Percentiles rank a stretch among this genome's conserved stretches.
phyloP scores from a whole-genome alignment of 257 asterid species.

The Jasminum sambac region DNA sequence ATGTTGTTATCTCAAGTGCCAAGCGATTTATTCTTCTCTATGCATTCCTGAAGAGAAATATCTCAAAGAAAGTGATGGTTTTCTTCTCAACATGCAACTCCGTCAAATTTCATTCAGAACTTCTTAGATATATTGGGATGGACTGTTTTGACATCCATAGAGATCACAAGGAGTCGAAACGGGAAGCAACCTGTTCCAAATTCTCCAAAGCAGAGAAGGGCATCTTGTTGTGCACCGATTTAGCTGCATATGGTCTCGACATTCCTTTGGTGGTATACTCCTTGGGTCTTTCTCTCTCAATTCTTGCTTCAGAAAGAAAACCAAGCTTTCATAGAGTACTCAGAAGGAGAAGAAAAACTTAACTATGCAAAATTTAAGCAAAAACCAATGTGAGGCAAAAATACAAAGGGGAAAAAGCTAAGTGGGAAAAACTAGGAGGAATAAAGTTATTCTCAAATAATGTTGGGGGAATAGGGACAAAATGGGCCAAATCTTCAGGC shows the following conservation, averaged over 20 bases:
- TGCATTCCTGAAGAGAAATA: constrained; percentile 80
- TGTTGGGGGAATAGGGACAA: too few relatives aligned
- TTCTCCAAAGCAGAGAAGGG: constrained; percentile 87
- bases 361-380: neutral
- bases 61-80: constrained; percentile 94
- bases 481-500: too few relatives aligned
- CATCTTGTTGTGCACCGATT: constrained; percentile 84
- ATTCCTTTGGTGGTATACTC: constrained; percentile 89
- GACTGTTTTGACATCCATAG: constrained; percentile 85
- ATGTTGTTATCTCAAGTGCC: constrained; percentile 75
- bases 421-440: too few relatives aligned
- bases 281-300: constrained; percentile 3
- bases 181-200: constrained; percentile 67
- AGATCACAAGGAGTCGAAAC: constrained; percentile 87
- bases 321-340: neutral
- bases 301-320: neutral
- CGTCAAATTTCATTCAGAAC: constrained; percentile 83
- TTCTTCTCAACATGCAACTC: constrained; percentile 92
- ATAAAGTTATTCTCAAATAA: too few relatives aligned
- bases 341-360: neutral
- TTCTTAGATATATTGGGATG: constrained; percentile 66
- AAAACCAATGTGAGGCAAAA: too few relatives aligned
- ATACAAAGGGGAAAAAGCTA: too few relatives aligned
- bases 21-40: constrained; percentile 83
- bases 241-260: constrained; percentile 97